These are phyloP conservation scores for Picea sitchensis DNA, from an alignment of 75 land plant species.

Conservation along the genomic window DNA sequence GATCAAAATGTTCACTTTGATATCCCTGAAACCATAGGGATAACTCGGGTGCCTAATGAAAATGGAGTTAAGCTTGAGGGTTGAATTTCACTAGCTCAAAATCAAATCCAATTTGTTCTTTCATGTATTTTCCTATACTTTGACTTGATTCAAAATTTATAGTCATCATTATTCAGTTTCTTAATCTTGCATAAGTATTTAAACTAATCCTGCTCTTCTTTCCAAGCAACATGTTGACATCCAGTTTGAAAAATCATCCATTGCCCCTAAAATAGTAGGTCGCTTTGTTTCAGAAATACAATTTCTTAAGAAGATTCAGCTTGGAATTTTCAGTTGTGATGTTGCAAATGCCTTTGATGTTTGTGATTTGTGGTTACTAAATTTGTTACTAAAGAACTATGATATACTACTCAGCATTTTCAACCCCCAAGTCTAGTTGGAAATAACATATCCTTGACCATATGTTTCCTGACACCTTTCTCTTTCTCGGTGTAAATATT, in stretches of 20 bases:
- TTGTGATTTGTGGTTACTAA: no score
- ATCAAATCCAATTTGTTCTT: no score
- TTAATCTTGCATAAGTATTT: neutral
- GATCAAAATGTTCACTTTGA: neutral
- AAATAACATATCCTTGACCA: no score
- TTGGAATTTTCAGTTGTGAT: no score
- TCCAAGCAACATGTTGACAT: constrained; percentile 64
- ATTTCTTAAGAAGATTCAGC: no score
- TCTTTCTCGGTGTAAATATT: neutral
- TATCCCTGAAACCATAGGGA: neutral
- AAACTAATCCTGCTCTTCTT: neutral
- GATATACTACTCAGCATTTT: no score
- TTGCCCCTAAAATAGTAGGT: constrained; percentile 74
- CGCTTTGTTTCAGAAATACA: neutral
- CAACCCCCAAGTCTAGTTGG: no score
- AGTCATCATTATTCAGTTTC: neutral
- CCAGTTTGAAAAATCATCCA: constrained; percentile 54
- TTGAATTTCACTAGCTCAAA: no score
- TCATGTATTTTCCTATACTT: neutral
- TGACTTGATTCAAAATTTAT: neutral
- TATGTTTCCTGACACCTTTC: neutral
- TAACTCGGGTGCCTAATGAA: no score
- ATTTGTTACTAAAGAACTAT: no score
- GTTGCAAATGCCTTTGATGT: no score
- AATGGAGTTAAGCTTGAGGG: no score